Conservation (phyloP, 1,284 basidiomycete species). For the Irpex rosettiformis region DNA sequence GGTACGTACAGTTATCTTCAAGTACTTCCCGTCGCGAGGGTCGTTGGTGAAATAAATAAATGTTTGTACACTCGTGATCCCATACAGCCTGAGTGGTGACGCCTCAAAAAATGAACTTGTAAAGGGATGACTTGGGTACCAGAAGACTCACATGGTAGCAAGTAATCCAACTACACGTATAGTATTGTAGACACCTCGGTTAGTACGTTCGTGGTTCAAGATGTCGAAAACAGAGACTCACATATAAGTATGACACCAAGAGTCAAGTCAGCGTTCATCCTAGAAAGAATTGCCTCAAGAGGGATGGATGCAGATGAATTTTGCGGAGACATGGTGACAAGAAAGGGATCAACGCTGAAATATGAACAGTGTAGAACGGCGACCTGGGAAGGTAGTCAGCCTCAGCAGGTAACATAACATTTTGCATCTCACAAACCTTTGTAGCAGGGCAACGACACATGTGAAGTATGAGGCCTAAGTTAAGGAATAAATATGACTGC, state of each 20-base stretch:
- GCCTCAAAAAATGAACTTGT: too few species aligned
- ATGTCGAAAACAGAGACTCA: background rate
- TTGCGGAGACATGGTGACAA: background rate
- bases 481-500: too few species aligned
- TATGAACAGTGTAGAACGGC: background rate
- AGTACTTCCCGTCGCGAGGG: background rate
- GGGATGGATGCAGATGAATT: background rate
- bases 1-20: conserved; percentile 6
- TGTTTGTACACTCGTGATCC: conserved; percentile 11
- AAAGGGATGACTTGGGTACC: too few species aligned
- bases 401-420: too few species aligned
- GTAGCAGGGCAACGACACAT: too few species aligned
- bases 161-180: background rate
- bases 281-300: background rate
- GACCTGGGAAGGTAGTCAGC: too few species aligned
- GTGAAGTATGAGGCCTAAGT: too few species aligned
- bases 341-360: too few species aligned
- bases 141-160: background rate
- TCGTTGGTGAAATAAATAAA: conserved; percentile 5
- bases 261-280: background rate
- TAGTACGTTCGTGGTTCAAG: background rate
- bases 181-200: background rate
- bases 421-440: too few species aligned
- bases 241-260: background rate
- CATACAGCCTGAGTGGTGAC: conserved; percentile 11